A percentile compares a stretch with the other conserved stretches of the same genome.
Conservation (phyloP, 1,284 basidiomycete species). For the Tylopilus sp. region DNA sequence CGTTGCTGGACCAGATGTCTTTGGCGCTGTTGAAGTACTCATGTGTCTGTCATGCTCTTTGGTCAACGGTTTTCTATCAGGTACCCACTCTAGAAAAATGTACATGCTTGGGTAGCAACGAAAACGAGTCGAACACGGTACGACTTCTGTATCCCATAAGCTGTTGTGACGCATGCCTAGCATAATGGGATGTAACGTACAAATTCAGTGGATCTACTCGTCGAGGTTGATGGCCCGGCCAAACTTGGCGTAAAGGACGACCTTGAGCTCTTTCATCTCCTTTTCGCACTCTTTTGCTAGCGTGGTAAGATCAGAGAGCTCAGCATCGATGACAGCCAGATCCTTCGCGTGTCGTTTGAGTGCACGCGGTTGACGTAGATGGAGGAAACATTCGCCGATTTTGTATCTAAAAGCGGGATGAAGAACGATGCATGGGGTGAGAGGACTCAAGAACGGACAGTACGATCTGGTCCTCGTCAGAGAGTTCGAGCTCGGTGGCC, state of each 20-base stretch:
- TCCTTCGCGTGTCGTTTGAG: slow-evolving; percentile 77
- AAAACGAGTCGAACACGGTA: too few relatives aligned
- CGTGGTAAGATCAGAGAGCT: slow-evolving; percentile 62
- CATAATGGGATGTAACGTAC: slow-evolving; percentile 2
- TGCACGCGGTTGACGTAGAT: slow-evolving; percentile 60
- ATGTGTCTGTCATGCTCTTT: too few relatives aligned
- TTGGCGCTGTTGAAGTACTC: too few relatives aligned
- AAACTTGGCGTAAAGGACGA: slow-evolving; percentile 91
- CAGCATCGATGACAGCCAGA: slow-evolving; percentile 67
- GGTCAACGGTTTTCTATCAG: too few relatives aligned
- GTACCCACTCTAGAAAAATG: too few relatives aligned
- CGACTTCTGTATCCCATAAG: too few relatives aligned
- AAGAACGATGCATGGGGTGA: not conserved
- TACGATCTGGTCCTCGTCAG: slow-evolving; percentile 85
- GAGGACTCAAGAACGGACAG: slow-evolving; percentile 59
- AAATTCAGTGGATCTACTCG: slow-evolving; percentile 52
- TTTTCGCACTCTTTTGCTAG: slow-evolving; percentile 80
- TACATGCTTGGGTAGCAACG: too few relatives aligned
- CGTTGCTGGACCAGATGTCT: too few relatives aligned
- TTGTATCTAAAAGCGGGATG: slow-evolving; percentile 73
- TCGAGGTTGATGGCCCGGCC: slow-evolving; percentile 95
- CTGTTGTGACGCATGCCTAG: not conserved
- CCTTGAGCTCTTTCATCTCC: slow-evolving; percentile 92
- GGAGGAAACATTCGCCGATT: slow-evolving; percentile 78
- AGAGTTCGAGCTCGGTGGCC: slow-evolving; percentile 88